These are phyloP conservation scores for Schizophyllum amplum DNA, from an alignment of 1,284 basidiomycete species.

Conservation along the genomic window DNA sequence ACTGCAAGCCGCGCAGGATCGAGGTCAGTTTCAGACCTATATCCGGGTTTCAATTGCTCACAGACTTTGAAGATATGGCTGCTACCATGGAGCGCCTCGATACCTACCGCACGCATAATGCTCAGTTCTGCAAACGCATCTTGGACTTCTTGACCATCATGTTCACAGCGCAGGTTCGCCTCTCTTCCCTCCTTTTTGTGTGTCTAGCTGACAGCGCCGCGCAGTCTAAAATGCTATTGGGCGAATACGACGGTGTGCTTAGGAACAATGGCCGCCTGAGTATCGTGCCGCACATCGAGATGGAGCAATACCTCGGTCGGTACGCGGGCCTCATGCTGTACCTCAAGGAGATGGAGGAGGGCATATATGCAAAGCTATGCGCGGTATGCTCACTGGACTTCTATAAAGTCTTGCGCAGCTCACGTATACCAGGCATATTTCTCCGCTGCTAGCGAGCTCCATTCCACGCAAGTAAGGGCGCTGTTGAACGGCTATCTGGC, in stretches of 20 bases:
- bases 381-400: slow-evolving; percentile 47
- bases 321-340: slow-evolving; percentile 92
- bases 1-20: slow-evolving; percentile 83
- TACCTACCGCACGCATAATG: slow-evolving; percentile 83
- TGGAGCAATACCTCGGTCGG: slow-evolving; percentile 79
- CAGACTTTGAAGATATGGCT: slow-evolving; percentile 63
- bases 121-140: slow-evolving; percentile 87
- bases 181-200: slow-evolving; percentile 3
- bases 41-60: neutral
- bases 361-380: slow-evolving; percentile 77
- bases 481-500: slow-evolving; percentile 56
- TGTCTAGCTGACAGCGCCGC: neutral
- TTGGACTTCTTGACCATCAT: slow-evolving; percentile 86
- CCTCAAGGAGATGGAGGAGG: slow-evolving; percentile 91
- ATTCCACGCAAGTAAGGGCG: slow-evolving; percentile 71
- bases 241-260: slow-evolving; percentile 47
- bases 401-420: slow-evolving; percentile 1
- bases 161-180: slow-evolving; percentile 78
- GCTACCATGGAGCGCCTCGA: slow-evolving; percentile 88
- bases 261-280: slow-evolving; percentile 35
- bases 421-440: slow-evolving; percentile 68
- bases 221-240: slow-evolving; percentile 60
- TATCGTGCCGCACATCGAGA: slow-evolving; percentile 55
- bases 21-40: slow-evolving; percentile 51
- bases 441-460: slow-evolving; percentile 73